Evolutionary conservation across 2,329 filamentous ascomycete species (phyloP).

Genomic region (Blastomyces gilchristii): DNA sequence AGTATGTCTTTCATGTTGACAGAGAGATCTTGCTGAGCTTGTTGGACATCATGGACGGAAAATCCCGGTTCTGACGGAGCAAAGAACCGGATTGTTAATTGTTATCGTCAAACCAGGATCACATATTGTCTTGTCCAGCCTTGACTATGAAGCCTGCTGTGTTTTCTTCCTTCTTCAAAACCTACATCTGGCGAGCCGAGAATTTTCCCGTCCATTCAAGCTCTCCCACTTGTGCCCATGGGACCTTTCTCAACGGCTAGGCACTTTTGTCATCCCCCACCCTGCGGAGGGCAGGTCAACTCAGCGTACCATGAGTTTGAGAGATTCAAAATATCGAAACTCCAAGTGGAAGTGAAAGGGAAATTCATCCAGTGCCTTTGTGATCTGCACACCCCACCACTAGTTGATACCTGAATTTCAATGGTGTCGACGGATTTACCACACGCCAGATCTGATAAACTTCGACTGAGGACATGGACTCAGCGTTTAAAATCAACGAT

Average conservation of each 20-base stretch:
- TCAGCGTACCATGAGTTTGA: neutral
- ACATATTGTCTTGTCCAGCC: neutral
- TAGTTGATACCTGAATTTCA: neutral
- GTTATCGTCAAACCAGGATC: neutral
- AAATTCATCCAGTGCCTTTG: neutral
- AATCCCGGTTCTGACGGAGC: neutral
- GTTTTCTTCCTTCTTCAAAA: neutral
- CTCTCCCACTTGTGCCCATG: neutral
- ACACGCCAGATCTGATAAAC: neutral
- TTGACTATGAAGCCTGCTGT: neutral
- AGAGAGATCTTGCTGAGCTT: neutral
- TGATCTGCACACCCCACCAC: neutral
- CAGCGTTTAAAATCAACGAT: neutral
- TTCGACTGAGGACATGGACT: neutral
- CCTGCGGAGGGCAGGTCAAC: no score
- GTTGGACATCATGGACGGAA: neutral
- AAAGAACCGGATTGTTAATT: neutral
- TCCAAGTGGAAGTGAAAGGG: neutral
- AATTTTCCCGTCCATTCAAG: neutral
- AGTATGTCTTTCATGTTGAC: neutral
- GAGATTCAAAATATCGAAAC: neutral
- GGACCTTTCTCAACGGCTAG: no score
- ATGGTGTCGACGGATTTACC: neutral
- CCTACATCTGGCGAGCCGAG: neutral
- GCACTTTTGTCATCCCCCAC: neutral